Evolutionary conservation across 805 yeast genomes (phyloP), one percentile per base, ranked within the genome.

Genomic region (Pichia thaimueangensis): DNA sequence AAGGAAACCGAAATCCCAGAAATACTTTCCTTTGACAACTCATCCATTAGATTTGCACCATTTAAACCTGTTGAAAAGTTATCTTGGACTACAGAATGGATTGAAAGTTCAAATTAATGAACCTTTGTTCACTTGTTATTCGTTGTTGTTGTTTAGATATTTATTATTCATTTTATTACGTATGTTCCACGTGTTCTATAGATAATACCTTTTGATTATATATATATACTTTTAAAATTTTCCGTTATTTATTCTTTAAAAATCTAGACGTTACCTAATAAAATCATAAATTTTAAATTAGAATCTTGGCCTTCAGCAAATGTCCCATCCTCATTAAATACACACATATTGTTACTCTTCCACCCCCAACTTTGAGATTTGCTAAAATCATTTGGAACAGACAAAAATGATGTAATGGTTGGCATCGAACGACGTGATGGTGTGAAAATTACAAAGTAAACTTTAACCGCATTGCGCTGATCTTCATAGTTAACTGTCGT

Each of bases 51-150:
- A 12, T 80, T 84, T 27, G 91, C 87, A 15, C 97, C 97, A 8
- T 91, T 91, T 71, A 73, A 70, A 52, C 88, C 96, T 7, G 96
- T 95, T 15, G 78, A 82, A 41, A 72, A 69, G 43, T 70, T 91
- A 38, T 56, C 69, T 25, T 91, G 94, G 87, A 62, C 76, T 9
- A 73, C 78, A 5, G 84, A 82, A 62, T 89, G 97, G 97, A 61
- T 70, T 33, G 43, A 44, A 37, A 4, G 27, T 21, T 30, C 7
- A 9, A 11, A 9, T 12, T 9, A 12, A 27, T 27, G 13, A 12
- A 12, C 29, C 7, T 27, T 9, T 31, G 16, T 31, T 21, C n/a
- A 32, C 13, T 32, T 32, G 9, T 28, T 28, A 32, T 32, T 32
- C 19, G 17, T 19, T 31, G 11, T 17, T 13, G 12, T 2, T 25